Base-by-base conservation (phyloP, 2,329 filamentous ascomycete species). In the Sporothrix globosa region DNA sequence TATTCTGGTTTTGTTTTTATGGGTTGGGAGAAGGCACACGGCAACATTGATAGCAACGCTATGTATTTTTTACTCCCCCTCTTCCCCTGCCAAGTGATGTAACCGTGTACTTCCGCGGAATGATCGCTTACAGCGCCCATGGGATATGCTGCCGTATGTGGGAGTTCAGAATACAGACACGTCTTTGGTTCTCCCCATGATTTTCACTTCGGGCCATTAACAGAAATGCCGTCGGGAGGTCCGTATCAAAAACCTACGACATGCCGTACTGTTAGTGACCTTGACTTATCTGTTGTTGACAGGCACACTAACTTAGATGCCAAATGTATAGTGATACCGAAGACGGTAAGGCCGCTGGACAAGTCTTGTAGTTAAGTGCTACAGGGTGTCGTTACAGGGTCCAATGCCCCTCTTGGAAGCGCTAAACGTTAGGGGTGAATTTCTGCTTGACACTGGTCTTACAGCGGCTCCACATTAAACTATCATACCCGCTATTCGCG, bases 31-130 rank as follows among this genome's bases (percentile, higher is more conserved):
- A 52, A 19, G 46, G 48, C 19, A 53, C 24, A 66, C 19, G 46
- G 44, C 24, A 53, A 39, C 63, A 66, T 39, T 11, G 46, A 66
- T 9, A 52, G 46, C 46, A 66, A 39, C 21, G 46, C 46, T 66
- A 52, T 50, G 50, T 66, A 39, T 27, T 48, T 10, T 19, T 63
- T 60, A 11, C 39, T 58, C 34, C 34, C 17, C 21, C 10, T 53
- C 34, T 34, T 6, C 34, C 34, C 34, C 34, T 7, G 7, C 5
- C 34, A 6, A 9, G 34, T 34, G 6, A 34, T 53, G 19, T 52
- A 19, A 24, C n/a, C 9, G n/a, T 53, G 17, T 53, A 14, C 41
- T 44, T 7, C 2, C 6, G 9, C 11, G 10, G 41, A 10, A 44
- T 11, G 41, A 13, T 44, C 10, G 13, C 41, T 44, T 7, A 2